Evolutionary conservation across 2,329 filamentous ascomycete species (phyloP).

Genomic region (Fusarium aywerte): DNA sequence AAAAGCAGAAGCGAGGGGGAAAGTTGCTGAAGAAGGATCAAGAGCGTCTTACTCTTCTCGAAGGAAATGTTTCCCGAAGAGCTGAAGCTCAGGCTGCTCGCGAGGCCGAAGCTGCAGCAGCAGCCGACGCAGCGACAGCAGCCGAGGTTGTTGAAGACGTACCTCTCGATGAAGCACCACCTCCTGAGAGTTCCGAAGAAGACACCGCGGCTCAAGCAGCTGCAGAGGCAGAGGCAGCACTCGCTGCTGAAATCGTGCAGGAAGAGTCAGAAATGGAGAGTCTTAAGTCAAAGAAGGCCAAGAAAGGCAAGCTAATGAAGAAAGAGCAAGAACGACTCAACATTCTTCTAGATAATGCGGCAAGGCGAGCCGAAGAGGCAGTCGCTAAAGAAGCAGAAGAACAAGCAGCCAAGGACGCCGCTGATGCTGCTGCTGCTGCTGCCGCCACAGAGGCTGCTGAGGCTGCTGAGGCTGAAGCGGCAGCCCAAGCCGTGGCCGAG

Average conservation of each 20-base stretch:
- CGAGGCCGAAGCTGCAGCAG: conserved; percentile 27
- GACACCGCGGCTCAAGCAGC: conserved; percentile 25
- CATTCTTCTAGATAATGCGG: conserved; percentile 30
- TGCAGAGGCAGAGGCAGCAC: conserved; percentile 33
- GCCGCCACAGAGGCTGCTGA: no score
- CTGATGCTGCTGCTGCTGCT: conserved; percentile 20
- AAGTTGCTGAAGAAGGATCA: conserved; percentile 40
- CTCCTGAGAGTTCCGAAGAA: conserved; percentile 18
- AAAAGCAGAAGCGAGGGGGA: conserved; percentile 39
- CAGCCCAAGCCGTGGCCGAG: conserved; percentile 26
- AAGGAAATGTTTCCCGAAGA: conserved; percentile 33
- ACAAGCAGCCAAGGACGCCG: conserved; percentile 26
- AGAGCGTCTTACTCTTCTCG: conserved; percentile 37
- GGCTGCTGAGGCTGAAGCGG: conserved; percentile 36
- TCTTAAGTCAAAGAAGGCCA: conserved; percentile 45
- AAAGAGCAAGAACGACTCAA: conserved; percentile 40
- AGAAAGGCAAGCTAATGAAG: conserved; percentile 49
- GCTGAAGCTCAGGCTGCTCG: conserved; percentile 32
- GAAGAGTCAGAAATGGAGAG: conserved; percentile 43
- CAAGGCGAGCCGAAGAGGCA: conserved; percentile 28
- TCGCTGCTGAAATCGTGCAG: conserved; percentile 28
- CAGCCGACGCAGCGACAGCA: not conserved
- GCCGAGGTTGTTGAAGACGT: conserved; percentile 16
- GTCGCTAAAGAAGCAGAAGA: conserved; percentile 35
- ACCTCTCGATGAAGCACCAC: conserved; percentile 22